These are phyloP conservation scores for Penstemon newberryi DNA, from an alignment of 257 asterid species.

Conservation along the genomic window DNA sequence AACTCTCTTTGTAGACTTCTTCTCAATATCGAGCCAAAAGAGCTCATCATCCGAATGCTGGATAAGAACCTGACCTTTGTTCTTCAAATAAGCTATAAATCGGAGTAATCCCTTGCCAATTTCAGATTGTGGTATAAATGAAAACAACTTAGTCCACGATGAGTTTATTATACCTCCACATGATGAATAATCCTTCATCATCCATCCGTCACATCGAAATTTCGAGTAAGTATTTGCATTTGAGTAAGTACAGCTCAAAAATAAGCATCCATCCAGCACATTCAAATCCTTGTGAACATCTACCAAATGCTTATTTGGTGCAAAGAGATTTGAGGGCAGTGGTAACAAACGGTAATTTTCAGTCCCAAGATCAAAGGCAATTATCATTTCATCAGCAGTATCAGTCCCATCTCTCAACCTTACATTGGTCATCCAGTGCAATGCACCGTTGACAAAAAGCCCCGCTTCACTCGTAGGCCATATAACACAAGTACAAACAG, in stretches of 20 bases:
- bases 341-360: not conserved
- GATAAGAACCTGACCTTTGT: slow-evolving; percentile 3
- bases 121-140: not conserved
- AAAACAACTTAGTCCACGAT: slow-evolving; percentile 1
- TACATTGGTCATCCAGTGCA: not conserved
- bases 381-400: not conserved
- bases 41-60: not conserved
- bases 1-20: not conserved
- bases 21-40: not conserved
- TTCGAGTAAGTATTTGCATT: not conserved
- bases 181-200: not conserved
- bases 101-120: not conserved
- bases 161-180: not conserved
- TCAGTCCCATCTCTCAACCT: not conserved
- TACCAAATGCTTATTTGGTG: too few species aligned
- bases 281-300: not conserved
- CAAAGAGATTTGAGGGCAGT: not conserved
- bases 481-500: not conserved
- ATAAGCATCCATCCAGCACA: slow-evolving; percentile 11
- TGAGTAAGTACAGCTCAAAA: not conserved
- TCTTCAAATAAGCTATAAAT: not conserved
- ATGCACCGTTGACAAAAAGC: not conserved
- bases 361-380: slow-evolving; percentile 4
- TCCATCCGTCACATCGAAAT: not conserved
- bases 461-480: not conserved